Percentiles rank a stretch among this genome's conserved stretches.
Conservation (phyloP, 2,329 filamentous ascomycete species). For the Fusarium nurragi region DNA sequence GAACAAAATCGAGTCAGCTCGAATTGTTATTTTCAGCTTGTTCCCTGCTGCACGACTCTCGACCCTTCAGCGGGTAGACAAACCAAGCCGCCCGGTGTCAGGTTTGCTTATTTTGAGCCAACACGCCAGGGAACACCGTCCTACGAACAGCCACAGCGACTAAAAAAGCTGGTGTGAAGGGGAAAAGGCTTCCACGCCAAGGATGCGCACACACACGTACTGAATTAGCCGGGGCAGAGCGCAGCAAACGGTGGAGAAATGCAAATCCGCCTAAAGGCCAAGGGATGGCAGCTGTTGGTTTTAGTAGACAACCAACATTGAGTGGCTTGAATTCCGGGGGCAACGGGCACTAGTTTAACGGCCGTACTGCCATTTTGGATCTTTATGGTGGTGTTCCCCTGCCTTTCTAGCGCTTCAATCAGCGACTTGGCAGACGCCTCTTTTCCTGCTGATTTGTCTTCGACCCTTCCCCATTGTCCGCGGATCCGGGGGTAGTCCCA, state of each 20-base stretch:
- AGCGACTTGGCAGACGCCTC: slow-evolving; percentile 1
- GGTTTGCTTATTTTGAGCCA: background rate
- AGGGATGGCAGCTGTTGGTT: background rate
- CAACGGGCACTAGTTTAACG: background rate
- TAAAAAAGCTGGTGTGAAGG: background rate
- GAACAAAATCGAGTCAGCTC: background rate
- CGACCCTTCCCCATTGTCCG: background rate
- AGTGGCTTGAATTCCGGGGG: background rate
- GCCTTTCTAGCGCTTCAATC: slow-evolving; percentile 12
- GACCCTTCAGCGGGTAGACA: slow-evolving; percentile 1
- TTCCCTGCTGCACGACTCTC: background rate
- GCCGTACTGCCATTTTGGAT: background rate
- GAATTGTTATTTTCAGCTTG: background rate
- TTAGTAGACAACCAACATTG: background rate
- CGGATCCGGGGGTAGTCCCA: background rate
- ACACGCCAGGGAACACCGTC: background rate
- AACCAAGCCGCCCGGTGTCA: slow-evolving; percentile 12
- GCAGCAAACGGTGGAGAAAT: slow-evolving; percentile 8
- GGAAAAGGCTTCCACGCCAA: background rate
- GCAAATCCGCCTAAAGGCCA: background rate
- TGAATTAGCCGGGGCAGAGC: background rate
- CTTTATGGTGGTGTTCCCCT: slow-evolving; percentile 3
- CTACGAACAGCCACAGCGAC: background rate
- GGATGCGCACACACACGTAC: background rate
- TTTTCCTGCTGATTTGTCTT: background rate